phyloP scores from a whole-genome alignment of 2,329 filamentous ascomycete genomes.

The Rhynchosporium agropyri region DNA sequence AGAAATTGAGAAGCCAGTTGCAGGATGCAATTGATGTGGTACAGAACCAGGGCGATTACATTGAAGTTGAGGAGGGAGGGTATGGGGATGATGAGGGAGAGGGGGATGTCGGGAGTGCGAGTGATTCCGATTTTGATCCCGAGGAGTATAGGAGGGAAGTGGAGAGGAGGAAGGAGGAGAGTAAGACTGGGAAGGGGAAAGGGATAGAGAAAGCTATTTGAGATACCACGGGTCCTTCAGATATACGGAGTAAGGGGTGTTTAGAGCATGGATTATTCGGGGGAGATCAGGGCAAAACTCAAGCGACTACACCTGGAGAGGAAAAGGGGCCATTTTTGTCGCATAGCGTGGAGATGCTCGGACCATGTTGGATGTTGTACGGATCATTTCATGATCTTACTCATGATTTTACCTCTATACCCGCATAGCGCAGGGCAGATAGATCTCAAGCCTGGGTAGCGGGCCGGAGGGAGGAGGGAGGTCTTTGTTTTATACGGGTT shows the following conservation, averaged over 20 bases:
- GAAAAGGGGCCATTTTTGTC: too few species aligned
- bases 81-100: slow-evolving; percentile 47
- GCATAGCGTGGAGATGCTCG: background rate
- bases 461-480: background rate
- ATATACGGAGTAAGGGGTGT: background rate
- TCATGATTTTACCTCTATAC: background rate
- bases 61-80: slow-evolving; percentile 30
- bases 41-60: slow-evolving; percentile 57
- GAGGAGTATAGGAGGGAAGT: slow-evolving; percentile 65
- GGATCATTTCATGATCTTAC: background rate
- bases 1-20: slow-evolving; percentile 62
- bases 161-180: slow-evolving; percentile 49
- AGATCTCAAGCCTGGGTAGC: background rate
- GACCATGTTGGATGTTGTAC: slow-evolving; percentile 7
- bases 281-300: background rate
- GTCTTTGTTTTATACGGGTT: background rate
- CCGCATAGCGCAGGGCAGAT: background rate
- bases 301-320: too few species aligned
- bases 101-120: slow-evolving; percentile 63
- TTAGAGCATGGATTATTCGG: background rate
- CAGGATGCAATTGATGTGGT: slow-evolving; percentile 70
- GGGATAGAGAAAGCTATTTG: slow-evolving; percentile 15
- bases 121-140: slow-evolving; percentile 56
- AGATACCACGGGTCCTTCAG: background rate
- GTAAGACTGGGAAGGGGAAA: slow-evolving; percentile 38